Percentiles rank a stretch among this genome's conserved stretches.
These are phyloP conservation scores for Candida golubevii DNA, from an alignment of 805 yeast species.

Conservation along the genomic window DNA sequence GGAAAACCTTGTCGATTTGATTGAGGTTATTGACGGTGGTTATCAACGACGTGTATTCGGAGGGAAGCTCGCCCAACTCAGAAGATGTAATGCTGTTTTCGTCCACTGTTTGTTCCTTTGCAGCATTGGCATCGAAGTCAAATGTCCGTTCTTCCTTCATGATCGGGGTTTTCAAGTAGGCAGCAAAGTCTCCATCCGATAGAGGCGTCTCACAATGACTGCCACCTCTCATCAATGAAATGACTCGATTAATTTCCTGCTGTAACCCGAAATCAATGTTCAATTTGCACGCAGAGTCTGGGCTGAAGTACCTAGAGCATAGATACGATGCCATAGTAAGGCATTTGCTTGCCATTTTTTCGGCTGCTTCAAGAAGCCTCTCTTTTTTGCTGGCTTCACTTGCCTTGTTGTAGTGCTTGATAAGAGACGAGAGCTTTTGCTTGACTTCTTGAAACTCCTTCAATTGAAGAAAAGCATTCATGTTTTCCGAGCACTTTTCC, in stretches of 20 bases:
- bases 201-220: constrained; percentile 1
- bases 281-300: constrained; percentile 64
- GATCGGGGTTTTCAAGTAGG: constrained; percentile 14
- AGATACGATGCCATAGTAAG: constrained; percentile 59
- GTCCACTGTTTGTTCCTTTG: not conserved
- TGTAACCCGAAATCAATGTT: constrained; percentile 59
- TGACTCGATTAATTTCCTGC: constrained; percentile 37
- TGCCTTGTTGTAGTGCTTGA: constrained; percentile 8
- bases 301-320: constrained; percentile 59
- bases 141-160: constrained; percentile 4
- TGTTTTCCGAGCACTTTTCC: constrained; percentile 68
- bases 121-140: constrained; percentile 1
- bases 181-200: constrained; percentile 8
- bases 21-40: constrained; percentile 7
- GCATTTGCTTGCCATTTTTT: constrained; percentile 47
- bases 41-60: constrained; percentile 1
- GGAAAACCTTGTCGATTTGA: constrained; percentile 31
- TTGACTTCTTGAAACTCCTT: constrained; percentile 47
- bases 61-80: constrained; percentile 1
- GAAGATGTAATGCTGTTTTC: constrained; percentile 5
- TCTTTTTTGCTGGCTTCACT: constrained; percentile 15
- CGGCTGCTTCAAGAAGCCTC: constrained; percentile 10
- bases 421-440: constrained; percentile 38
- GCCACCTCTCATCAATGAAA: constrained; percentile 14
- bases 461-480: constrained; percentile 66